A percentile compares a stretch with the other conserved stretches of the same genome.
Evolutionary conservation across 345 rosid species (phyloP).

Genomic region (Salix caprea): DNA sequence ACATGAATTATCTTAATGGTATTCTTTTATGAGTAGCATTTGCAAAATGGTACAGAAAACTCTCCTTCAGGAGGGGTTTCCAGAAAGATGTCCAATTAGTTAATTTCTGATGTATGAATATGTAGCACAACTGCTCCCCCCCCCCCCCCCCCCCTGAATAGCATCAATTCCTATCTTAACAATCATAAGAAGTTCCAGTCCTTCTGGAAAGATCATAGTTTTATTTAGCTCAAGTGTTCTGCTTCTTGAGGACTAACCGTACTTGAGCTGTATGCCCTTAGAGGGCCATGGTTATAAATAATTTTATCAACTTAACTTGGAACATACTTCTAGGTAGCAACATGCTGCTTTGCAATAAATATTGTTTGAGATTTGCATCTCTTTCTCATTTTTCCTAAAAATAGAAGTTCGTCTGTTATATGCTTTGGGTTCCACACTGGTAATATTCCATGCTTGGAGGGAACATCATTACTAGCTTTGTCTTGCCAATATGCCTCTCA

Average conservation of each 20-base stretch:
- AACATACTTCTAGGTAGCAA: not conserved
- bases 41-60: not conserved
- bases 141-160: too few species aligned
- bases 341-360: not conserved
- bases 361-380: constrained; percentile 3
- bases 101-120: too few species aligned
- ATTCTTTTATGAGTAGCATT: not conserved
- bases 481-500: not conserved
- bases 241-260: not conserved
- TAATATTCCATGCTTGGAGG: constrained; percentile 10
- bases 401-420: not conserved
- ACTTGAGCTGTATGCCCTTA: not conserved
- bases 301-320: not conserved
- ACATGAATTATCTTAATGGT: not conserved
- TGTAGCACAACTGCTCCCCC: too few species aligned
- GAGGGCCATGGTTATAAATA: not conserved
- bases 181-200: too few species aligned
- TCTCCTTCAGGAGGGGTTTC: too few species aligned
- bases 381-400: not conserved
- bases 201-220: not conserved
- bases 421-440: constrained; percentile 5
- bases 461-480: not conserved
- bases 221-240: not conserved
- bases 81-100: too few species aligned
- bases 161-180: too few species aligned